Evolutionary conservation across 306 rosid genomes (phyloP), one percentile per base, ranked within the genome.

Genomic region (Malus sylvestris): DNA sequence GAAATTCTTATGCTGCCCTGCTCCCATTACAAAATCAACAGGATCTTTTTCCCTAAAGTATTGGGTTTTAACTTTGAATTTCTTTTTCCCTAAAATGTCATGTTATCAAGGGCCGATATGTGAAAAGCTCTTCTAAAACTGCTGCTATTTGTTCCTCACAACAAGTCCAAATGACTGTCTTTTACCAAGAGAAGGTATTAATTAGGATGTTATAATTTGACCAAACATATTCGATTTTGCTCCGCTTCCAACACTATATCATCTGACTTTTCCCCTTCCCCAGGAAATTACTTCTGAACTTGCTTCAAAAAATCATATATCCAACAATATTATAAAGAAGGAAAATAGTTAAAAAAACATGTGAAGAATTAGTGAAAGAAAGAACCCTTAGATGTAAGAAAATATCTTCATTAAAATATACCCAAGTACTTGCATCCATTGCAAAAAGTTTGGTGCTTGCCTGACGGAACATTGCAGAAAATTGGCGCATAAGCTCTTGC

Each of bases 401-500:
- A 19, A 71, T 11, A 71, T 71, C 27, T 52, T 71, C 44, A 49
- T 49, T 42, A 70, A 6, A 15, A 51, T 23, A 55, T 25, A 46
- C 35, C 49, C 15, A 68, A 38, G 58, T 29, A 71, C 44, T 38
- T 62, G 57, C 42, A 65, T 29, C 40, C 59, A 44, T 23, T 44
- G 3, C 49, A 40, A 25, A 25, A 57, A 6, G 8, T 4, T 25
- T 2, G 76, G 69, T 40, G 55, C 27, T 80, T 79, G 70, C 98
- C 97, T 90, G 98, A 61, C 86, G 88, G 79, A 94, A 82, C 66
- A 94, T 89, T 76, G 88, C 70, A 74, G 96, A 92, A 66, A 90
- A 90, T 42, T 90, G 96, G 40, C 96, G 88, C 78, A 91, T 90
- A 49, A 91, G 86, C 65, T 91, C 97, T 83, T 86, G 98, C 97